Conservation (phyloP, 164 flowering plant species). For the Vitis cinerea region DNA sequence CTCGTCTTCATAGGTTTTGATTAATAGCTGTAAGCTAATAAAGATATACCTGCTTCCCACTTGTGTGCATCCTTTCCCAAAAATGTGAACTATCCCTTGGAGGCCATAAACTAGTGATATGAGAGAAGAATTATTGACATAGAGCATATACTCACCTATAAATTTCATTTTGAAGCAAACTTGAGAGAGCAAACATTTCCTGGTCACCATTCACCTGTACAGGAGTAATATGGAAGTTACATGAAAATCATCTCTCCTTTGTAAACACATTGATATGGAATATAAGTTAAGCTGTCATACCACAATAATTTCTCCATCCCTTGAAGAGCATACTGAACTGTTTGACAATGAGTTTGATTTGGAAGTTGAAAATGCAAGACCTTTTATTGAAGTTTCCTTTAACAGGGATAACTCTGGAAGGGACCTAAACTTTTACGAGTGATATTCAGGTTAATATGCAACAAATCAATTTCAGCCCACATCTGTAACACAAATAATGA, state of each 20-base stretch:
- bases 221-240: constrained; percentile 1
- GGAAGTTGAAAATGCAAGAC: constrained; percentile 42
- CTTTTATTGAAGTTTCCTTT: constrained; percentile 67
- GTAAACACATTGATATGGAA: neutral
- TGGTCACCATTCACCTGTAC: constrained; percentile 77
- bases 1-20: too few species aligned
- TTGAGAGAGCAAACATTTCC: constrained; percentile 64
- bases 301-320: constrained; percentile 70
- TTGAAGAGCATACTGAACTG: constrained; percentile 49
- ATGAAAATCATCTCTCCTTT: neutral
- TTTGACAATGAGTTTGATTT: constrained; percentile 39
- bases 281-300: constrained; percentile 31
- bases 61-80: too few species aligned
- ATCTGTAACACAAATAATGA: neutral
- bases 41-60: too few species aligned
- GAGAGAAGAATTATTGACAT: neutral
- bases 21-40: too few species aligned
- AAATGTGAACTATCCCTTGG: too few species aligned
- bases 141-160: constrained; percentile 48
- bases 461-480: neutral
- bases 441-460: constrained; percentile 3
- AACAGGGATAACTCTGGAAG: constrained; percentile 76
- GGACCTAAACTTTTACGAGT: constrained; percentile 41
- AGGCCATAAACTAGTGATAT: too few species aligned
- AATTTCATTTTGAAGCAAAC: constrained; percentile 40